Base-by-base conservation (phyloP, 129 eudicot species). In the Ambrosia trifida region DNA sequence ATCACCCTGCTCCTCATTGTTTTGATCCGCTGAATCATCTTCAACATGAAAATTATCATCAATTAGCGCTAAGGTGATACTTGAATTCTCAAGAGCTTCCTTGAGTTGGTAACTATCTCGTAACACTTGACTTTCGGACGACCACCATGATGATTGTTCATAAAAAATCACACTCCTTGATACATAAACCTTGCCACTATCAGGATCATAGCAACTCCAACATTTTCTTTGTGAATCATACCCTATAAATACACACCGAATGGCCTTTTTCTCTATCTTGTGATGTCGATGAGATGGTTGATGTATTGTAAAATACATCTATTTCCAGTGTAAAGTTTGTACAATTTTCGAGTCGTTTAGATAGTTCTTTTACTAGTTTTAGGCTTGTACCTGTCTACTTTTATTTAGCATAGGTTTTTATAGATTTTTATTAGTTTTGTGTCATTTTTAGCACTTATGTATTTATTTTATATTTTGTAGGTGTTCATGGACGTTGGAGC, bases 141-240 rank as follows among this genome's bases (percentile, higher is more conserved):
- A 43, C 79, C 66, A 74, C 71, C 72, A 64, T 2, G 72, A 50
- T 6, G 64, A 74, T 3, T 43, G 35, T 54, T 76, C 74, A 67
- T 76, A 73, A 41, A 76, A 76, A 12, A 66, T 19, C 0, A 53
- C 60, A 4, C 18, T 18, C 2, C 60, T 17, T 2, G 60, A 53
- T 7, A 53, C 60, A 13, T 49, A 49, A 12, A 49, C 19, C 0
- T 49, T 49, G 2, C 54, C 54, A 49, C 54, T 12, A 5, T n/a
- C 14, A 3, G 54, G 54, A 12, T 49, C 54, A 49, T 7, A 52
- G 4, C 58, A 51, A 5, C 58, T n/a, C 58, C 58, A 51, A 4
- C 58, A 3, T 18, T 51, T 51, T 5, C 18, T 52, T 2, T 17
- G 30, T 4, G 24, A 20, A 18, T n/a, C 59, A 52, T 52, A 52